Base-by-base conservation (phyloP, 2,329 filamentous ascomycete species). In the Microsporum audouinii region DNA sequence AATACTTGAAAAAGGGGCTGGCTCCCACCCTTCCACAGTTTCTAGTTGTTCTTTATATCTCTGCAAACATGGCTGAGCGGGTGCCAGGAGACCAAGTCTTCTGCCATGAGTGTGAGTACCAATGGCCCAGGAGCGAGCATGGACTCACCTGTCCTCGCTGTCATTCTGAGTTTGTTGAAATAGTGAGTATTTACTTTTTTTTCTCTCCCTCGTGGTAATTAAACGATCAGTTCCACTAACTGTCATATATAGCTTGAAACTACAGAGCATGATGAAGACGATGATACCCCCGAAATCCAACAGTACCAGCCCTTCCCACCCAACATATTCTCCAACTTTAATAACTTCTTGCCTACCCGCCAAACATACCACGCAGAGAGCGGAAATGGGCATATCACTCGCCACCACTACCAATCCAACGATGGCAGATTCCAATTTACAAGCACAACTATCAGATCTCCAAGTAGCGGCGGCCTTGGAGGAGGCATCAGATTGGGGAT, bases 61-160 rank as follows among this genome's bases (percentile, higher is more conserved):
- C 49, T 33, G n/a, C 31, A 34, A 55, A n/a, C 33, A 55, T 55
- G 51, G 51, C 51, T 8, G 33, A 55, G 5, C 29, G 51, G 31
- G 51, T 55, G 51, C 5, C 33, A 14, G 51, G 66, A 49, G 59
- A 75, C 64, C 79, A 84, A 65, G 86, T 96, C 60, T 95, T 82
- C 73, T 99, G 94, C 74, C 90, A 97, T 74, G 77, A 81, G 63
- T 97, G 94, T 76, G 73, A 81, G 59, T 77, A 88, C 65, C 87
- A 96, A 72, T 97, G 91, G 90, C 89, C 87, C 69, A 79, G 84
- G 63, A 83, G 89, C 63, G 82, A 88, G 65, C 79, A 82, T 65
- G 85, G 81, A 31, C 75, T 95, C 64, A 77, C 76, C 14, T 99
- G 94, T 71, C 90, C 91, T 14, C 73, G 77, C n/a, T 99, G 94